phyloP scores from a whole-genome alignment of 2,329 filamentous ascomycete genomes.

The Penicillium sp. region DNA sequence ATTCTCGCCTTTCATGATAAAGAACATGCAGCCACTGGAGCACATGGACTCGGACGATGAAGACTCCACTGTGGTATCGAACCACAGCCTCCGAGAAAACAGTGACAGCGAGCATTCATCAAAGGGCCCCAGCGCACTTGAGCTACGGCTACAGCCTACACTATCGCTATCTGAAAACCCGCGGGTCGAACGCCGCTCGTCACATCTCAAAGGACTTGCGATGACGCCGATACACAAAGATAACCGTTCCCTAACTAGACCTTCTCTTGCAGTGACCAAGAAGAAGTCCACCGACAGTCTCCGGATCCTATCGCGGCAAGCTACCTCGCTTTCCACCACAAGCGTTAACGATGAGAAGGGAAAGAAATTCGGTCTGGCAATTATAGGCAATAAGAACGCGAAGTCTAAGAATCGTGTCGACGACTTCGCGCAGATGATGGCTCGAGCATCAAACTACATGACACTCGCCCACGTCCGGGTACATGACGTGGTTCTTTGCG shows the following conservation, averaged over 20 bases:
- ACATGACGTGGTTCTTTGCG: conserved; percentile 89
- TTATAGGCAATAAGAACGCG: conserved; percentile 51
- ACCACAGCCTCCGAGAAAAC: conserved; percentile 47
- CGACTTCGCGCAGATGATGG: conserved; percentile 96
- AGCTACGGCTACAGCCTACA: conserved; percentile 82
- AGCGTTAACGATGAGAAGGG: conserved; percentile 41
- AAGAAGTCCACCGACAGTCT: conserved; percentile 50
- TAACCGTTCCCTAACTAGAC: conserved; percentile 34
- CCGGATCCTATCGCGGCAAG: conserved; percentile 39
- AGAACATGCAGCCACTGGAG: conserved; percentile 56
- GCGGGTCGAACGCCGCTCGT: conserved; percentile 34
- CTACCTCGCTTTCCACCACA: conserved; percentile 38
- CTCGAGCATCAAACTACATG: conserved; percentile 94
- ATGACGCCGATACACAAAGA: conserved; percentile 42
- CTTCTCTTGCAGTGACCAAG: conserved; percentile 38
- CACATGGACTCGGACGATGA: conserved; percentile 50
- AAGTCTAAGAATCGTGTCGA: conserved; percentile 73
- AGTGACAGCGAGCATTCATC: conserved; percentile 54
- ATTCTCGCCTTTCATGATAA: conserved; percentile 58
- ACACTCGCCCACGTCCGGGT: conserved; percentile 95
- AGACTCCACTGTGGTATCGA: conserved; percentile 24
- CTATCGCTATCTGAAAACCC: conserved; percentile 60
- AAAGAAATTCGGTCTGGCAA: conserved; percentile 56
- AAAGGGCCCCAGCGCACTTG: conserved; percentile 74
- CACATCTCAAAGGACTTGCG: conserved; percentile 37